Evolutionary conservation across 192 early-diverging fungal species (phyloP), one percentile per base, ranked within the genome.

Genomic region (Coemansia sp.): DNA sequence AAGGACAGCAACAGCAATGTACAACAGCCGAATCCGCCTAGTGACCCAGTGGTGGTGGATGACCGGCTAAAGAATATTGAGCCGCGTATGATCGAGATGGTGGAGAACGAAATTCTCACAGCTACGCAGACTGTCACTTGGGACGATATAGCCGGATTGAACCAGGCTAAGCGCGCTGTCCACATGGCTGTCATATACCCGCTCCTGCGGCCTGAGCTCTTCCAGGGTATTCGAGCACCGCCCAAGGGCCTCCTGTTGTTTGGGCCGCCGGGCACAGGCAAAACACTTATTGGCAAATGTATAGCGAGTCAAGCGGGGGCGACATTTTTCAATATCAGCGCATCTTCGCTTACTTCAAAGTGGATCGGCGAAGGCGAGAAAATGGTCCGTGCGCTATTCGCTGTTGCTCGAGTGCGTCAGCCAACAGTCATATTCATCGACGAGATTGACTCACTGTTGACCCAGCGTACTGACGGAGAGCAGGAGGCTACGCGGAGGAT

Each of bases 311-410:
- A 94, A 67, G 89, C 89, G n/a, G 86, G 88, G 4, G 93, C 95
- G 5, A 94, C 92, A 1, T 98, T 98, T 75, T 96, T 98, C 78
- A 91, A 85, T 67, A 98, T 98, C 70, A 91, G 89, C 65, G 87
- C 91, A 3, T 96, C 94, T 4, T 93, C 93, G 11, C 83, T 98
- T 58, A 98, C 95, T 7, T 94, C 93, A 11, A 97, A 97, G 71
- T 98, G 94, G 94, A 89, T 95, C 4, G 93, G 95, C 38, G 94
- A 97, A 69, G 94, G 94, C 41, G 95, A 97, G 71, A 97, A 97
- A 71, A 92, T 96, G 92, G 92, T 86, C 32, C 89, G 94, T 0
- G 91, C 93, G 13, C 69, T 98, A 46, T 98, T 98, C 84, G 94
- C 95, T 0, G 93, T 97, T 0, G 95, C 95, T 1, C 68, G 95